Conservation (phyloP, 169 alveolate species). For the Neospora caninum region DNA sequence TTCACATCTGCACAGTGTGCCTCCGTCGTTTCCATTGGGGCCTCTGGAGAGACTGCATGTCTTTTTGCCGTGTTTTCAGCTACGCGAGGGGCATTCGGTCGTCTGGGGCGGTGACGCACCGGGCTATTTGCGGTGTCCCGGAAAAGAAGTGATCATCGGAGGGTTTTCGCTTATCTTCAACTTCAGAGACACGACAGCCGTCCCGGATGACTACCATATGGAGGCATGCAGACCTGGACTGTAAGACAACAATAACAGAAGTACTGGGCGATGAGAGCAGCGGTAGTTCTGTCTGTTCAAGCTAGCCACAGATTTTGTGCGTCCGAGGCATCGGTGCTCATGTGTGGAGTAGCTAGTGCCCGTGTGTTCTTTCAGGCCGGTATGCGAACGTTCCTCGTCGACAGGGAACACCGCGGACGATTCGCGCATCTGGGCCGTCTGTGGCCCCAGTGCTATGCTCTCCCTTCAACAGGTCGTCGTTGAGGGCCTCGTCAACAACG, state of each 20-base stretch:
- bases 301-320: no score
- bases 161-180: conserved; percentile 54
- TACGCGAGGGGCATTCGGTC: conserved; percentile 7
- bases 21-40: no score
- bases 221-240: not conserved
- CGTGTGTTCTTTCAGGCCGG: not conserved
- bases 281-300: no score
- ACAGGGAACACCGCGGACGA: not conserved
- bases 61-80: conserved; percentile 38
- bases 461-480: not conserved
- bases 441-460: not conserved
- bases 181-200: not conserved
- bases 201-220: not conserved
- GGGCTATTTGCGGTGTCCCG: conserved; percentile 48
- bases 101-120: conserved; percentile 55
- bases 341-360: no score
- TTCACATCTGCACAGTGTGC: no score
- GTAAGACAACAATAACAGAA: not conserved
- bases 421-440: conserved; percentile 22
- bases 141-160: not conserved
- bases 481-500: not conserved
- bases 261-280: no score
- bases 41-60: no score
- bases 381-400: not conserved
- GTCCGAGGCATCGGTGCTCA: no score